Base-by-base conservation (phyloP, 805 yeast genomes). In the Brettanomyces bruxellensis region DNA sequence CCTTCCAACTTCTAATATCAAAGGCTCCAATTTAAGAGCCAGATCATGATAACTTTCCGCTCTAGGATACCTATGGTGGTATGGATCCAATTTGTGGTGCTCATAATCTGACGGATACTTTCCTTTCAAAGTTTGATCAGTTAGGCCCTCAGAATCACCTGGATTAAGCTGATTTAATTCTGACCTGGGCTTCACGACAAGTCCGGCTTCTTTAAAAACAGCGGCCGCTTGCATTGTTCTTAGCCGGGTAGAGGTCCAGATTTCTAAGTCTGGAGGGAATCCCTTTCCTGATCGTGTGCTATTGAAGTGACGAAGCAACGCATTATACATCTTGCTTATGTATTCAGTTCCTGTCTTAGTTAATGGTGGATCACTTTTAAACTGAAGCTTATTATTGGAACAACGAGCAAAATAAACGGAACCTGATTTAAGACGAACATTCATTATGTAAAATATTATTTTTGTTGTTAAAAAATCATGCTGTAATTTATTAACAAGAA, bases 31-130 rank as follows among this genome's bases (percentile, higher is more conserved):
- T 55, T 96, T 80, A 35, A 93, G 83, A 0, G 99, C 98, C 47
- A 93, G 73, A 64, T 93, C 99, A 65, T 93, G 99, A 60, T 89
- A 93, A 44, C 95, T 86, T 67, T 93, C 99, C 0, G 95, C 88
- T 43, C 98, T 73, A 3, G 96, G 86, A 60, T 78, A 93, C 49
- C 99, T 72, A 60, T 84, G 91, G 65, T 93, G 97, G 60, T 93
- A 93, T 2, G 96, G 96, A 61, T 91, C 97, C 49, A 71, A 65
- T 47, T 66, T 47, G 59, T 79, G 85, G 55, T 75, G 80, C 50
- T 69, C 73, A 59, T 74, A 85, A 53, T 90, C 96, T 1, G 71
- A 73, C 0, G 95, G 93, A 59, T 69, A 87, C 51, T 70, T 69
- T 36, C 61, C 60, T 53, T 72, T 63, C 47, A 91, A 73, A 60